phyloP scores from a whole-genome alignment of 768 basidiomycete genomes.

The Phlebiopsis gigantea region DNA sequence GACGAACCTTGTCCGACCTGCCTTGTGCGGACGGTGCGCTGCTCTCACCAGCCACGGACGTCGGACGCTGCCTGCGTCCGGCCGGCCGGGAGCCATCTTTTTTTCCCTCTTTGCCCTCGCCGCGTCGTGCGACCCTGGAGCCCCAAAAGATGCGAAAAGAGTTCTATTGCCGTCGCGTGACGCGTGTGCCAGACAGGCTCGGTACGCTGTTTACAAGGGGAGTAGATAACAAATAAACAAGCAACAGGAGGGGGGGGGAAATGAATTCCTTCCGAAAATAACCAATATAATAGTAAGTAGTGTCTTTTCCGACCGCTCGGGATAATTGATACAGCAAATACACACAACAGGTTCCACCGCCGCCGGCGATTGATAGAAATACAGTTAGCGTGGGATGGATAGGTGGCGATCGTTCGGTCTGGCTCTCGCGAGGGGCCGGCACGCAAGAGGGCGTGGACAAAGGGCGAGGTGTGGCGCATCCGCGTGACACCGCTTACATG shows the following conservation, averaged over 20 bases:
- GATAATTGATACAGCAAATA: conserved; percentile 4
- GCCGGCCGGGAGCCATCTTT: too few relatives aligned
- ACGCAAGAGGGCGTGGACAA: neutral
- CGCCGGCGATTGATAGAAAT: conserved; percentile 10
- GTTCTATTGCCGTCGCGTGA: neutral
- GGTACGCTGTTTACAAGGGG: conserved; percentile 21
- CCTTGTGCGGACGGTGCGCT: neutral
- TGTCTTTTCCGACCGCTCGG: neutral
- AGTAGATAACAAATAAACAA: conserved; percentile 14
- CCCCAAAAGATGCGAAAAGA: too few relatives aligned
- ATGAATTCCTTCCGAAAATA: conserved; percentile 2
- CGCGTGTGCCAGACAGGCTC: neutral
- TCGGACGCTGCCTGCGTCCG: neutral
- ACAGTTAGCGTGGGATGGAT: neutral
- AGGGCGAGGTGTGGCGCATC: neutral
- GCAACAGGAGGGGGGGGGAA: too few relatives aligned
- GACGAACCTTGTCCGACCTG: neutral
- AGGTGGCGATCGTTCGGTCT: neutral
- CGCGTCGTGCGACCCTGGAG: too few relatives aligned
- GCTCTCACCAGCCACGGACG: neutral
- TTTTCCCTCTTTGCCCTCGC: too few relatives aligned
- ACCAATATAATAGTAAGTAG: neutral
- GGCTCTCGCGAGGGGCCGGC: neutral
- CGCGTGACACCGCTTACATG: conserved; percentile 21
- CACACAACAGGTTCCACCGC: neutral